Base-by-base conservation (phyloP, 768 basidiomycete genomes). In the Mycena pura region DNA sequence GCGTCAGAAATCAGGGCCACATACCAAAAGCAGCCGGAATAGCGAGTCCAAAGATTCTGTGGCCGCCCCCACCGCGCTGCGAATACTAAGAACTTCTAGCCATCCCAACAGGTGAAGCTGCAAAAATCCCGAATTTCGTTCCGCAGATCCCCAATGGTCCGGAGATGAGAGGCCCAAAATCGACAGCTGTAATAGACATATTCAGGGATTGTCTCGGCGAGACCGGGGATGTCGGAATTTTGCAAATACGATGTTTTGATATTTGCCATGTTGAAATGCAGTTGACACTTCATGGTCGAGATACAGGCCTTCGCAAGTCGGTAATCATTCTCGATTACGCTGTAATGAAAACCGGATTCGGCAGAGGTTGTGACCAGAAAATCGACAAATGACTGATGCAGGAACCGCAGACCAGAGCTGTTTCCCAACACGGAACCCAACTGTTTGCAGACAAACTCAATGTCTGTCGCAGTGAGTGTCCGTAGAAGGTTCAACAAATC, bases 351-450 rank as follows among this genome's bases (percentile, higher is more conserved):
- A 11, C 5, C 2, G 15, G 11, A n/a, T 3, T 45, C 31, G 1
- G 41, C 6, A 5, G 41, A 32, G 0, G 36, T 29, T 6, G 21
- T 32, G 15, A 41, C 4, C 31, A 55, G 31, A 36, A 55, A 55
- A 13, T 55, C 53, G 3, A 21, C 21, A 36, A 55, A 55, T 55
- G 53, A 55, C 27, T 55, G 53, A 28, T 55, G 53, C 2, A 55
- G 31, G 10, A 55, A 45, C 22, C 53, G 41, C 9, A 55, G 22
- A 36, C 43, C 41, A 1, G 41, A 32, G 1, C 13, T 6, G 17
- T 9, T 36, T 3, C n/a, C 43, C 4, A 55, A 32, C 24, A 55
- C 41, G 5, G 41, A 55, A 1, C 21, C 27, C 15, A 55, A 17
- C 22, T 55, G 15, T 19, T 27, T 45, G 21, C 53, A 55, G 22